These are phyloP conservation scores for Nigrograna mackinnonii DNA, from an alignment of 2,329 filamentous ascomycete species.

Conservation along the genomic window DNA sequence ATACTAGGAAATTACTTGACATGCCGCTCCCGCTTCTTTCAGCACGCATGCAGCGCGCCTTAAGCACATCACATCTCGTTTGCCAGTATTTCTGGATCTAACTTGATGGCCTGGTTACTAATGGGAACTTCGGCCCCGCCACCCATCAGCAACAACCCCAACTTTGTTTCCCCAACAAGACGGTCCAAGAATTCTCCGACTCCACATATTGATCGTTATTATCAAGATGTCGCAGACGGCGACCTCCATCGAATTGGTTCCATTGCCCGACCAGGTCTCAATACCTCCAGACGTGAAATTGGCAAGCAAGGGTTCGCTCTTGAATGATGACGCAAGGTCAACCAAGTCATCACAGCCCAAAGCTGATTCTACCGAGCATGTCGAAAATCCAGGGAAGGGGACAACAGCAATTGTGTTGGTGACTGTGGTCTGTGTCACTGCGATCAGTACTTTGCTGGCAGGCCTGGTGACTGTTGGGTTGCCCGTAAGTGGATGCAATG, in stretches of 20 bases:
- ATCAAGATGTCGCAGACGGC: constrained; percentile 27
- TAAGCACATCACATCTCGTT: too few relatives aligned
- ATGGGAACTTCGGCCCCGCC: too few relatives aligned
- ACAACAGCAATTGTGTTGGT: constrained; percentile 30
- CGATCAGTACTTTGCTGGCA: constrained; percentile 30
- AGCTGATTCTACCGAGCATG: constrained; percentile 15
- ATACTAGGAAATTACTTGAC: too few relatives aligned
- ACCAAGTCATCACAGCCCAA: constrained; percentile 17
- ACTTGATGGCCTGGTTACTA: too few relatives aligned
- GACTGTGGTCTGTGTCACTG: constrained; percentile 28
- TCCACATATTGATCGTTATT: too few relatives aligned
- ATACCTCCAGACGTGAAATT: constrained; percentile 13
- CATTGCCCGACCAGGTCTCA: constrained; percentile 14
- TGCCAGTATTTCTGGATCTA: too few relatives aligned
- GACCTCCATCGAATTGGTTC: constrained; percentile 29
- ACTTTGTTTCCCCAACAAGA: too few relatives aligned
- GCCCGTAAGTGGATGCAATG: too few relatives aligned
- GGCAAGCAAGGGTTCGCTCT: constrained; percentile 7
- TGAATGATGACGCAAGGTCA: constrained; percentile 15
- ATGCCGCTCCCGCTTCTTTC: too few relatives aligned
- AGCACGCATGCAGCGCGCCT: too few relatives aligned
- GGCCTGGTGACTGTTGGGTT: constrained; percentile 47
- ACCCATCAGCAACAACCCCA: too few relatives aligned
- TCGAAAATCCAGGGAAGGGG: constrained; percentile 18
- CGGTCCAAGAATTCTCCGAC: too few relatives aligned